Evolutionary conservation across 192 early-diverging fungal genomes (phyloP).

Genomic region (Chytriomyces hyalinus): DNA sequence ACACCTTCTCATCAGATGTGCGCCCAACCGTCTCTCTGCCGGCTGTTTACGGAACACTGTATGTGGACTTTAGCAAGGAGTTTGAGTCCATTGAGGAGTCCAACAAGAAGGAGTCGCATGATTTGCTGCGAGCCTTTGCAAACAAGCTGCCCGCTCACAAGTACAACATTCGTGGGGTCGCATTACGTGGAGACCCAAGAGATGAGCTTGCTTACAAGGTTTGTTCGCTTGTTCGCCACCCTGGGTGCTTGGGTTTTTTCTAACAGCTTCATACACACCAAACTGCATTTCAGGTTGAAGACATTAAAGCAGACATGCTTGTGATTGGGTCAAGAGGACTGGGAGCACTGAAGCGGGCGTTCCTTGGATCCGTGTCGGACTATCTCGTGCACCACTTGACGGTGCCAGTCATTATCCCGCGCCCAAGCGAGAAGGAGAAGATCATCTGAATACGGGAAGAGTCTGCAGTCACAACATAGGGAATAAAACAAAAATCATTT

Average conservation of each 20-base stretch:
- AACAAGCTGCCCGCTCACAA: conserved; percentile 34
- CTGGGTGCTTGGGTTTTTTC: conserved; percentile 56
- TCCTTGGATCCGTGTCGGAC: conserved; percentile 43
- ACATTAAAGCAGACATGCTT: conserved; percentile 58
- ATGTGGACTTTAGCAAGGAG: conserved; percentile 31
- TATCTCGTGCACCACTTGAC: conserved; percentile 33
- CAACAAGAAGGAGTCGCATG: conserved; percentile 29
- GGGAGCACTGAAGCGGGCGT: conserved; percentile 56
- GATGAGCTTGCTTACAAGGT: conserved; percentile 67
- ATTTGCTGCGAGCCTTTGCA: conserved; percentile 25
- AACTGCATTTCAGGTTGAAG: neutral
- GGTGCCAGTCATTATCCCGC: conserved; percentile 11
- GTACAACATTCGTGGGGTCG: conserved; percentile 40
- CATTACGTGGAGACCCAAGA: conserved; percentile 55
- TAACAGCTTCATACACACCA: no score
- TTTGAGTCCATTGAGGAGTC: conserved; percentile 32
- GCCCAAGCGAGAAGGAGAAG: conserved; percentile 14
- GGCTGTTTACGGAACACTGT: conserved; percentile 18
- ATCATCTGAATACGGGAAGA: neutral
- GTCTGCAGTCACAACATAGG: no score
- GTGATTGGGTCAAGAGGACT: conserved; percentile 65
- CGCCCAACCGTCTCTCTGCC: conserved; percentile 22
- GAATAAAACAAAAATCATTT: no score
- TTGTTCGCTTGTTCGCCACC: conserved; percentile 62
- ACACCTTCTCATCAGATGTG: conserved; percentile 6